These are phyloP conservation scores for Mytilinidion resinicola DNA, from an alignment of 495 filamentous ascomycete genomes.

Conservation along the genomic window DNA sequence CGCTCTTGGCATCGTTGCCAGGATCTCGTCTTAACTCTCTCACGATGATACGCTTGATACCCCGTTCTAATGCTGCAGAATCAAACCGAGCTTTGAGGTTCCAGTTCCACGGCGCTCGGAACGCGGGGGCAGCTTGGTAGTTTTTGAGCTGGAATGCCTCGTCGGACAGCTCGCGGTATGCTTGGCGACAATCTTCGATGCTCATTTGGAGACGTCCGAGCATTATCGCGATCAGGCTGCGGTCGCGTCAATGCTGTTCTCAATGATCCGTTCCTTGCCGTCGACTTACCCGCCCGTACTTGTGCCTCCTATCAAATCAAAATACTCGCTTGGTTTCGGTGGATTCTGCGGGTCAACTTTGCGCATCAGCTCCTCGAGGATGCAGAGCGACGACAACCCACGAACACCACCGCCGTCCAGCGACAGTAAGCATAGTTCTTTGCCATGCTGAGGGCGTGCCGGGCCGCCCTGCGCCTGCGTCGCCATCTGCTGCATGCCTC, in stretches of 20 bases:
- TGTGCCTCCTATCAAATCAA: slow-evolving; percentile 22
- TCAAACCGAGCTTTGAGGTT: too few species aligned
- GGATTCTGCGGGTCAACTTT: not conserved
- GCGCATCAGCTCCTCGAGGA: slow-evolving; percentile 16
- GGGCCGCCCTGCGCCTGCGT: too few species aligned
- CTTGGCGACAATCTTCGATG: slow-evolving; percentile 6
- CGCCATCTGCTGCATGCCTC: too few species aligned
- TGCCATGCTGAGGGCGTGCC: too few species aligned
- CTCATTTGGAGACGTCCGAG: slow-evolving; percentile 13
- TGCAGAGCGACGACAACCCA: slow-evolving; percentile 12
- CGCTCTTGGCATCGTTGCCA: too few species aligned
- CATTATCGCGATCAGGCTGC: slow-evolving; percentile 17
- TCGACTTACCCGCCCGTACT: slow-evolving; percentile 25
- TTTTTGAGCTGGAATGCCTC: slow-evolving; percentile 2
- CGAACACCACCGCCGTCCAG: slow-evolving; percentile 22
- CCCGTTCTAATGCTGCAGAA: too few species aligned
- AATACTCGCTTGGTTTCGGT: slow-evolving; percentile 19
- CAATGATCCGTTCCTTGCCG: not conserved
- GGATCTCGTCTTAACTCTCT: too few species aligned
- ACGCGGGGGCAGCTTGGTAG: too few species aligned
- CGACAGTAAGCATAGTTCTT: not conserved
- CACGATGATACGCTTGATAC: too few species aligned
- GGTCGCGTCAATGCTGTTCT: not conserved
- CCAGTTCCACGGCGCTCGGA: too few species aligned
- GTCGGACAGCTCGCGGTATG: slow-evolving; percentile 1